A percentile compares a stretch with the other conserved stretches of the same genome.
phyloP scores from a whole-genome alignment of 1,139 yeast species.

The Kodamaea sp. region DNA sequence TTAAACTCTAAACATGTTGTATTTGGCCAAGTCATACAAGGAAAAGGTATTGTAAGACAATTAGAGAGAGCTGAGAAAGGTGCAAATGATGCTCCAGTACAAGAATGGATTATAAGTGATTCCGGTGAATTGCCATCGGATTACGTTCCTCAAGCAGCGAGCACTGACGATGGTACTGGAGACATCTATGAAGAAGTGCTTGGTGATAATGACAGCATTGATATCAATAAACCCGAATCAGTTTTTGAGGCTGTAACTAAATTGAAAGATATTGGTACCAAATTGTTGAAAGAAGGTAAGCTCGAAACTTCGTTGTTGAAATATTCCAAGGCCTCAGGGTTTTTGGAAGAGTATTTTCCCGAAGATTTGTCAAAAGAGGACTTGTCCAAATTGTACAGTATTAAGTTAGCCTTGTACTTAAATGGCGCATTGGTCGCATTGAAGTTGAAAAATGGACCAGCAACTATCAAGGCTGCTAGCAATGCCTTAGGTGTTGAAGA shows the following conservation, averaged over 20 bases:
- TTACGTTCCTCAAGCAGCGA: slow-evolving; percentile 42
- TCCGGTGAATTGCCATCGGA: slow-evolving; percentile 76
- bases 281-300: slow-evolving; percentile 66
- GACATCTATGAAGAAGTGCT: slow-evolving; percentile 79
- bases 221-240: slow-evolving; percentile 56
- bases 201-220: slow-evolving; percentile 71
- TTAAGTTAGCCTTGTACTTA: slow-evolving; percentile 64
- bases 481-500: slow-evolving; percentile 66
- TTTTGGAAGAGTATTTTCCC: slow-evolving; percentile 73
- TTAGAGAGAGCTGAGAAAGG: slow-evolving; percentile 73
- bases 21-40: slow-evolving; percentile 84
- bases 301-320: slow-evolving; percentile 59
- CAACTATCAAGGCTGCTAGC: slow-evolving; percentile 60
- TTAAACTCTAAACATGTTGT: slow-evolving; percentile 95
- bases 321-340: slow-evolving; percentile 69
- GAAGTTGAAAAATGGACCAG: slow-evolving; percentile 58
- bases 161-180: slow-evolving; percentile 76
- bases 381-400: slow-evolving; percentile 44
- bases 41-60: slow-evolving; percentile 76
- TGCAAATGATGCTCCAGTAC: slow-evolving; percentile 61
- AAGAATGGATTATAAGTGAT: slow-evolving; percentile 69
- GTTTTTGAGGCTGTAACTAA: slow-evolving; percentile 65
- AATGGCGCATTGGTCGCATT: slow-evolving; percentile 78
- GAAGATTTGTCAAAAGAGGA: slow-evolving; percentile 63
- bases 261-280: slow-evolving; percentile 82